phyloP scores from a whole-genome alignment of 257 asterid genomes.

The Rubia yunnanensis region DNA sequence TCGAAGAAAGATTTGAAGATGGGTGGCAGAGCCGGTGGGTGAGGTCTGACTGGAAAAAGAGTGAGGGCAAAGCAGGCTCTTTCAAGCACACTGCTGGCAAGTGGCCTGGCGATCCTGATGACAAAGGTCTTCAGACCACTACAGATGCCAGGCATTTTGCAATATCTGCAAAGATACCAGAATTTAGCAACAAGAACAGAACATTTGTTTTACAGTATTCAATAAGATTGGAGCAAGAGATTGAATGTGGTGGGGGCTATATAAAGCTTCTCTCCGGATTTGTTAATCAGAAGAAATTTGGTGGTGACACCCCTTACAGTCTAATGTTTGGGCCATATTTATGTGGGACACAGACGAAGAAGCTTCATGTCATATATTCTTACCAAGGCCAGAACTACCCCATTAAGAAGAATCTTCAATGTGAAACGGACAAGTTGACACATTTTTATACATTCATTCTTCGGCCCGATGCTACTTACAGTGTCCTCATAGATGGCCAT shows the following conservation, averaged over 20 bases:
- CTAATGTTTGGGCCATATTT: constrained; percentile 95
- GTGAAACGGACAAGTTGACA: constrained; percentile 86
- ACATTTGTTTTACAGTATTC: constrained; percentile 85
- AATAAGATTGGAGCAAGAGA: constrained; percentile 82
- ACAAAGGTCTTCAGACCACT: constrained; percentile 82
- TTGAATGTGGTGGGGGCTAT: constrained; percentile 97
- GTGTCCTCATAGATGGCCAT: constrained; percentile 68
- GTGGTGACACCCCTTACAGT: constrained; percentile 99
- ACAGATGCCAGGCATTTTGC: constrained; percentile 82
- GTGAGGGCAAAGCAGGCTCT: constrained; percentile 85
- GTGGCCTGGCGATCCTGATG: constrained; percentile 93
- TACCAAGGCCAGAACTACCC: constrained; percentile 86
- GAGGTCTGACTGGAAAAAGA: constrained; percentile 85
- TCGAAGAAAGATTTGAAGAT: constrained; percentile 92
- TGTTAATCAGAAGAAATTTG: constrained; percentile 91
- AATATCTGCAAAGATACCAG: constrained; percentile 86
- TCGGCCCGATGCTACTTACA: constrained; percentile 79
- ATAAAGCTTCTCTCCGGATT: constrained; percentile 84
- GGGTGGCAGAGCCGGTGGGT: constrained; percentile 93
- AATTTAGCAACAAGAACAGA: constrained; percentile 81
- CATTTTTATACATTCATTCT: constrained; percentile 84
- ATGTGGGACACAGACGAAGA: constrained; percentile 91
- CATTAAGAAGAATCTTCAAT: constrained; percentile 75
- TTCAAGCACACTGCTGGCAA: constrained; percentile 88
- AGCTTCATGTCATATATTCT: constrained; percentile 67